phyloP scores from a whole-genome alignment of 2,329 filamentous ascomycete genomes.

The Xylaria multiplex region DNA sequence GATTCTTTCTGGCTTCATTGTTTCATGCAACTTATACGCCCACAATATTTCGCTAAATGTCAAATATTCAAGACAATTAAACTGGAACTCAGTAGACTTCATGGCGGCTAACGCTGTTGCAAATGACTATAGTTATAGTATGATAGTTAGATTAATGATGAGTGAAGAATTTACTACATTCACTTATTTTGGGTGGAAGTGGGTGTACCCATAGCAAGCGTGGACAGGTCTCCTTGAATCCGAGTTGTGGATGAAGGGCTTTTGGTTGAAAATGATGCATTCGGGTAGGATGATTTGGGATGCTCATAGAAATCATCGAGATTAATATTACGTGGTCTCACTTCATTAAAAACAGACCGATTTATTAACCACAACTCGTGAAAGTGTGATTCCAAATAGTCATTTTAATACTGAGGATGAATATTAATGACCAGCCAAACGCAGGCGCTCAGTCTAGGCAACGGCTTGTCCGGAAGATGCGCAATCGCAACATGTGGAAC shows the following conservation, averaged over 20 bases:
- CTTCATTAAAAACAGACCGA: background rate
- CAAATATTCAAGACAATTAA: background rate
- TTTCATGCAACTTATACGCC: background rate
- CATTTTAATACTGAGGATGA: background rate
- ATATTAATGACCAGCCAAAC: background rate
- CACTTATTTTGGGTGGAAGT: background rate
- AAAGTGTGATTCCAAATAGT: background rate
- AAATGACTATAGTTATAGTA: background rate
- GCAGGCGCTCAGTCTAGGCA: background rate
- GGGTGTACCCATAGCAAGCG: background rate
- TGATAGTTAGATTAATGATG: background rate
- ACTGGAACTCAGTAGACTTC: background rate
- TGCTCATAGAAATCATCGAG: background rate
- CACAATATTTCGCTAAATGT: background rate
- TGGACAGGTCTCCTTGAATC: background rate
- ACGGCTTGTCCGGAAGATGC: background rate
- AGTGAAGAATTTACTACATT: background rate
- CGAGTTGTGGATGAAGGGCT: background rate
- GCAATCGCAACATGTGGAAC: background rate
- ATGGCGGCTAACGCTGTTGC: background rate
- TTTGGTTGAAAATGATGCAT: background rate
- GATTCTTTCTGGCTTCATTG: background rate
- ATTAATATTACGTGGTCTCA: background rate
- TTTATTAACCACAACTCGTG: background rate
- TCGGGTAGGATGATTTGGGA: background rate